phyloP scores from a whole-genome alignment of 2,329 filamentous ascomycete species.

The Aureobasidium sp. region DNA sequence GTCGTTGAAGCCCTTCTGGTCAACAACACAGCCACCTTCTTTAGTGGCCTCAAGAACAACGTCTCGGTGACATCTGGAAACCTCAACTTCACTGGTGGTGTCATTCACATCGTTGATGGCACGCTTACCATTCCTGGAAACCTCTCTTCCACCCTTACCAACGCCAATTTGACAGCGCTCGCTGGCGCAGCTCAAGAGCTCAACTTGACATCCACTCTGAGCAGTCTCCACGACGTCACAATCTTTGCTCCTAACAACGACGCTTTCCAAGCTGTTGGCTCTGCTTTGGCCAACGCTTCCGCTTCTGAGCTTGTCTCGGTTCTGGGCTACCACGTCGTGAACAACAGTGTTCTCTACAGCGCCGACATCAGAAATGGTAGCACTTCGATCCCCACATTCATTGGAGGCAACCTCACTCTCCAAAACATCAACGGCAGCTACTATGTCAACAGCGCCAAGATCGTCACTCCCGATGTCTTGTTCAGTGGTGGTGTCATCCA shows the following conservation, averaged over 20 bases:
- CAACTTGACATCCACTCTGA: constrained; percentile 36
- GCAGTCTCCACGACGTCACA: constrained; percentile 46
- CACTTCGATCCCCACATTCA: constrained; percentile 28
- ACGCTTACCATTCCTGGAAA: constrained; percentile 36
- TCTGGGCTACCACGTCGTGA: constrained; percentile 59
- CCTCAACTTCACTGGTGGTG: constrained; percentile 39
- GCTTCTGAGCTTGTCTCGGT: constrained; percentile 44
- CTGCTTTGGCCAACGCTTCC: constrained; percentile 42
- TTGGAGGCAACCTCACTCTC: constrained; percentile 35
- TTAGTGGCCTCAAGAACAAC: constrained; percentile 46
- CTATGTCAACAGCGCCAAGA: constrained; percentile 40
- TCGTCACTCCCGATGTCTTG: constrained; percentile 37
- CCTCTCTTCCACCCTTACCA: constrained; percentile 26
- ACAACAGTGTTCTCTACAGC: constrained; percentile 47
- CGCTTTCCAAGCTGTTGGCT: constrained; percentile 53
- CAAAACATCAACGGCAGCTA: constrained; percentile 31
- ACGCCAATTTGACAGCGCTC: constrained; percentile 34
- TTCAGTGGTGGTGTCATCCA: constrained; percentile 43
- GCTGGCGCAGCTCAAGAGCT: constrained; percentile 36
- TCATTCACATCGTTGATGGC: constrained; percentile 42
- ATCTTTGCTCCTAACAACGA: constrained; percentile 58
- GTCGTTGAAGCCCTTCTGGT: constrained; percentile 42
- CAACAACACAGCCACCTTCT: constrained; percentile 43
- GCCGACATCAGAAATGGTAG: constrained; percentile 13
- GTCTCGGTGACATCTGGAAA: constrained; percentile 43